These are phyloP conservation scores for Fusarium tuaranense DNA, from an alignment of 2,329 filamentous ascomycete species.

Conservation along the genomic window DNA sequence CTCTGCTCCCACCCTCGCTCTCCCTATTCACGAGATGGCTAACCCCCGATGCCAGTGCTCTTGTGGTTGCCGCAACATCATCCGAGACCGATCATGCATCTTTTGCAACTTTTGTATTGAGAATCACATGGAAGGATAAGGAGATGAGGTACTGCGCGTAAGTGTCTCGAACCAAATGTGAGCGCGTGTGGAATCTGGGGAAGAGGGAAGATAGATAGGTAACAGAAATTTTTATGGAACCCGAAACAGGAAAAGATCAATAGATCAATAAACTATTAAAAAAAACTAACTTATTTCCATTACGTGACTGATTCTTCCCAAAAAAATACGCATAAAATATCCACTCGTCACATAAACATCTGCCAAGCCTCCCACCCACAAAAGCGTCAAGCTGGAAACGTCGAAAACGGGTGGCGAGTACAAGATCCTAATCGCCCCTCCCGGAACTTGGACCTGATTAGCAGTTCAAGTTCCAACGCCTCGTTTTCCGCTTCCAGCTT, in stretches of 20 bases:
- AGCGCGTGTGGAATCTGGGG: not conserved
- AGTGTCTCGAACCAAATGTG: not conserved
- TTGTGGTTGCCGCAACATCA: not conserved
- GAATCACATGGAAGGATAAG: not conserved
- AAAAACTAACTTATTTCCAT: not conserved
- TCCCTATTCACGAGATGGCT: not conserved
- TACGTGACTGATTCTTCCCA: not conserved
- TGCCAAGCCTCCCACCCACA: not conserved
- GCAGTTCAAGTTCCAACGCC: not conserved
- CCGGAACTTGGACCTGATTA: not conserved
- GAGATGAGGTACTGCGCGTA: not conserved
- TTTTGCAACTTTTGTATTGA: constrained; percentile 5
- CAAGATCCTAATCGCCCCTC: not conserved
- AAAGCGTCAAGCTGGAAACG: not conserved
- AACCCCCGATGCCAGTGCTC: not conserved
- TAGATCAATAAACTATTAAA: not conserved
- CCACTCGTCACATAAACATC: not conserved
- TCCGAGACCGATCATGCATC: not conserved
- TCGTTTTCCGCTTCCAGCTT: not conserved
- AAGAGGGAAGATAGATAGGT: not conserved
- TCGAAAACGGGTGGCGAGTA: not conserved
- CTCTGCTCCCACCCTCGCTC: not conserved
- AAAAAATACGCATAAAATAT: not conserved
- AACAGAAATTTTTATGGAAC: not conserved
- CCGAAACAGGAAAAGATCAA: not conserved